These are phyloP conservation scores for Trametes cinnabarina DNA, from an alignment of 768 basidiomycete species.

Conservation along the genomic window DNA sequence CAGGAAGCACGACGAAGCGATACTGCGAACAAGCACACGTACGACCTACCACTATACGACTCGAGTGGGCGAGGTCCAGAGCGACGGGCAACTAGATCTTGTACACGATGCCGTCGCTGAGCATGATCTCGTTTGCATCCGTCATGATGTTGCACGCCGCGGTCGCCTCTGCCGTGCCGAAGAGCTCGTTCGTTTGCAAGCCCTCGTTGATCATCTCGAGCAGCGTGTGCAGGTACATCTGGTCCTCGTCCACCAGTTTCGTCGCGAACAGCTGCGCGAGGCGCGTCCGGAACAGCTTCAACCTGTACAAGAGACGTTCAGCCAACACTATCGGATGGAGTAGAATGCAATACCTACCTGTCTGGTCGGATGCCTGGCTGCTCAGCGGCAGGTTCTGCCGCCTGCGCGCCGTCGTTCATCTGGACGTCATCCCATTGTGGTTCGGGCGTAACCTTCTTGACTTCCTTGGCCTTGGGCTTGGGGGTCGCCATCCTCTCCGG, in stretches of 20 bases:
- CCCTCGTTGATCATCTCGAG: constrained; percentile 78
- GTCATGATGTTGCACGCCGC: constrained; percentile 73
- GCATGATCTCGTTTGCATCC: constrained; percentile 80
- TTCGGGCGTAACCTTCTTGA: constrained; percentile 23
- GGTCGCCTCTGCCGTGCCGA: constrained; percentile 79
- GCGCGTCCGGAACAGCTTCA: constrained; percentile 76
- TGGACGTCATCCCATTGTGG: constrained; percentile 50
- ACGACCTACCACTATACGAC: background rate
- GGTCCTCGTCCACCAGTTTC: constrained; percentile 71
- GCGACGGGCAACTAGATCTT: constrained; percentile 51
- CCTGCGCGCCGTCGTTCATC: constrained; percentile 49
- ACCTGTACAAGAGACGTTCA: constrained; percentile 38
- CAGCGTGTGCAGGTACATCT: constrained; percentile 66
- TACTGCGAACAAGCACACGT: background rate
- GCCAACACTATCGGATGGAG: background rate
- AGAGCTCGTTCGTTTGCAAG: constrained; percentile 62
- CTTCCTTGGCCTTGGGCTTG: constrained; percentile 46
- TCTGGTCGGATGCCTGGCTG: constrained; percentile 51
- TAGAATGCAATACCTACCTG: constrained; percentile 47
- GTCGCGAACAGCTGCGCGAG: constrained; percentile 71
- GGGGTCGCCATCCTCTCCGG: constrained; percentile 42
- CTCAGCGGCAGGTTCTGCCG: constrained; percentile 34
- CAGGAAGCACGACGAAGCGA: background rate
- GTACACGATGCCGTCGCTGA: constrained; percentile 84
- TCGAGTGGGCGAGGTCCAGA: background rate